Evolutionary conservation across 768 basidiomycete species (phyloP), one percentile per base, ranked within the genome.

Genomic region (Psilocybe sp.): DNA sequence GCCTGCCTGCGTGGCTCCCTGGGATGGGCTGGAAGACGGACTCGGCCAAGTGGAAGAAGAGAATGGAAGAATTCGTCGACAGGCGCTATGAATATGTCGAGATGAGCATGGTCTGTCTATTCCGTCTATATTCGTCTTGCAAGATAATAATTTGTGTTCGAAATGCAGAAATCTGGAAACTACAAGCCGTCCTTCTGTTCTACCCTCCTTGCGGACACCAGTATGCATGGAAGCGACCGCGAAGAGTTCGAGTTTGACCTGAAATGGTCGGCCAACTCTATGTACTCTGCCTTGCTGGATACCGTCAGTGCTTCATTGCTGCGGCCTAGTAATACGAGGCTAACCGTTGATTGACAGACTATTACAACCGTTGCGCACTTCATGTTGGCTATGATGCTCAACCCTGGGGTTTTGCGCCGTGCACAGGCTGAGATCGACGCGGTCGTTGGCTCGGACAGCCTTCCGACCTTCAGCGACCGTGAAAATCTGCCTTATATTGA

Each of bases 241-340:
- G 64, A 72, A 5, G 60, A 75, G 50, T 78, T 76, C 40, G 84
- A 87, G 57, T 82, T 81, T 53, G 87, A 90, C 56, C 70, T 89
- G 40, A 84, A 85, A 51, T 87, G 87, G 85, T 81, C 85, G 1
- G 88, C 89, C n/a, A 89, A 89, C 63, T 89, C 87, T 28, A 88
- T 90, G 84, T 89, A 86, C 61, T 69, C 75, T 5, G 81, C 78
- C 13, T 84, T 84, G 56, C 71, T 78, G 34, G 86, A 88, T 57
- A 87, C 84, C 0, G 85, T 84, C 40, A n/a, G 64, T 57, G 34
- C 38, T 12, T 2, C 12, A 39, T 41, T 41, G 23, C 11, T 10
- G 12, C 18, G 14, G 7, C 16, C 36, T 28, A 35, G 33, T 11
- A 9, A 15, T 15, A 12, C n/a, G 12, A 16, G 39, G 9, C 32